Conservation (phyloP, 768 basidiomycete genomes). For the Boletellus sp. region DNA sequence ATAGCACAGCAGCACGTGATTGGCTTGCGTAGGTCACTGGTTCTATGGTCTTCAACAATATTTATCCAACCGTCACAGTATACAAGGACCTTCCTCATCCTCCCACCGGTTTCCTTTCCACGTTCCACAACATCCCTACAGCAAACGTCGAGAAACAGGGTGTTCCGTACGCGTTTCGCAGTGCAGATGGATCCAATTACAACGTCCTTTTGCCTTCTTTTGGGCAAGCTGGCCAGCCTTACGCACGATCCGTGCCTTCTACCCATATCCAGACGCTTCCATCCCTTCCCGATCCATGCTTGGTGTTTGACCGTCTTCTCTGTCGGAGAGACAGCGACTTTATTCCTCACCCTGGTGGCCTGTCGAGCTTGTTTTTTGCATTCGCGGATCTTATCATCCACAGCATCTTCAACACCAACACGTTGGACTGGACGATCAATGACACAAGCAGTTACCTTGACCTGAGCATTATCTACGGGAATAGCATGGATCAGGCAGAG, state of each 20-base stretch:
- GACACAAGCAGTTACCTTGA: constrained; percentile 72
- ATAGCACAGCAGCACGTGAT: constrained; percentile 51
- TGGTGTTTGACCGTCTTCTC: constrained; percentile 72
- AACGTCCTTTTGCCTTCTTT: constrained; percentile 51
- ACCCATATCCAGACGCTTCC: constrained; percentile 38
- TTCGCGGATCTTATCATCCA: constrained; percentile 79
- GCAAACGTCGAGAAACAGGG: constrained; percentile 2
- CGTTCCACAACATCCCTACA: constrained; percentile 6
- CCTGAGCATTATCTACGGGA: constrained; percentile 71
- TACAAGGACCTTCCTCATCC: constrained; percentile 82
- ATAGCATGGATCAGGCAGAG: constrained; percentile 43
- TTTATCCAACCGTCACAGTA: constrained; percentile 37
- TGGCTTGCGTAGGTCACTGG: constrained; percentile 49
- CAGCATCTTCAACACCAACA: constrained; percentile 59
- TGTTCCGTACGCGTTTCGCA: constrained; percentile 50
- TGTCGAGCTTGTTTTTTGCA: constrained; percentile 73
- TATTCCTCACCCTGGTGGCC: constrained; percentile 58
- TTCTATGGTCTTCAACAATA: neutral
- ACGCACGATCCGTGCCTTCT: constrained; percentile 63
- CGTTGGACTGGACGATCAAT: constrained; percentile 50
- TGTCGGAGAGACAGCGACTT: constrained; percentile 37
- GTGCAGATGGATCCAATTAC: constrained; percentile 60
- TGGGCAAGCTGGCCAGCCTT: constrained; percentile 60
- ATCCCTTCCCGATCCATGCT: constrained; percentile 58
- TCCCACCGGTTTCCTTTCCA: constrained; percentile 49